Percentiles rank a stretch among this genome's conserved stretches.
Evolutionary conservation across 164 flowering plant genomes (phyloP).

Genomic region (Macadamia integrifolia): DNA sequence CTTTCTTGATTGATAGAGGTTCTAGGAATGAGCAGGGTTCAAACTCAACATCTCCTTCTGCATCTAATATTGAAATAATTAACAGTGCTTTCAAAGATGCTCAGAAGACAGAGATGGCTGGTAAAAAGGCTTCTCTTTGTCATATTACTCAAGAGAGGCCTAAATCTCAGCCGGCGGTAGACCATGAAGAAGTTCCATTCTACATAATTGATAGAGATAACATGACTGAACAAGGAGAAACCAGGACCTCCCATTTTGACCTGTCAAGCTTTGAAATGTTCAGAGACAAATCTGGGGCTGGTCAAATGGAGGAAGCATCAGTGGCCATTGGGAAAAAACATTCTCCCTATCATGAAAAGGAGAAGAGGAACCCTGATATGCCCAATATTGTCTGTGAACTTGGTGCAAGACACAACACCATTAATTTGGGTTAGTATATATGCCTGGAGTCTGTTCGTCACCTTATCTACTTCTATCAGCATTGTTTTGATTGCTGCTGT

Average conservation of each 20-base stretch:
- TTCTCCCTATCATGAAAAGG: conserved; percentile 5
- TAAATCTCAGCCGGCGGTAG: neutral
- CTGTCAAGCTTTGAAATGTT: conserved; percentile 27
- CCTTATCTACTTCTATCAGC: neutral
- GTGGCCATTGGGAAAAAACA: neutral
- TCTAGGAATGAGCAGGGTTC: conserved; percentile 20
- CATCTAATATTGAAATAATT: conserved; percentile 12
- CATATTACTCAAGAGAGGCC: conserved; percentile 2
- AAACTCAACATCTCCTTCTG: conserved; percentile 8
- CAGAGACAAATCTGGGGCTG: conserved; percentile 5
- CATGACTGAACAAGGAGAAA: conserved; percentile 10
- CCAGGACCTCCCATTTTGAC: conserved; percentile 17
- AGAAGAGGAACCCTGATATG: neutral
- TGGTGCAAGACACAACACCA: neutral
- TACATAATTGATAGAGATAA: conserved; percentile 24
- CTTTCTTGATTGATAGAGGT: conserved; percentile 10
- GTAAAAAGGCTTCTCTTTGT: conserved; percentile 1
- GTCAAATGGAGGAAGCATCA: neutral
- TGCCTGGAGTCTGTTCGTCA: neutral
- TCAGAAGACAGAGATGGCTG: neutral
- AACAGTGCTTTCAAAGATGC: conserved; percentile 4
- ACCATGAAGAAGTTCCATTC: conserved; percentile 20
- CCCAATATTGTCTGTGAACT: neutral
- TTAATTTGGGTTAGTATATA: conserved; percentile 10
- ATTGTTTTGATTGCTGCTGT: neutral